A percentile compares a stretch with the other conserved stretches of the same genome.
Evolutionary conservation across 2,329 filamentous ascomycete species (phyloP).

Genomic region (Epichloe baconii): DNA sequence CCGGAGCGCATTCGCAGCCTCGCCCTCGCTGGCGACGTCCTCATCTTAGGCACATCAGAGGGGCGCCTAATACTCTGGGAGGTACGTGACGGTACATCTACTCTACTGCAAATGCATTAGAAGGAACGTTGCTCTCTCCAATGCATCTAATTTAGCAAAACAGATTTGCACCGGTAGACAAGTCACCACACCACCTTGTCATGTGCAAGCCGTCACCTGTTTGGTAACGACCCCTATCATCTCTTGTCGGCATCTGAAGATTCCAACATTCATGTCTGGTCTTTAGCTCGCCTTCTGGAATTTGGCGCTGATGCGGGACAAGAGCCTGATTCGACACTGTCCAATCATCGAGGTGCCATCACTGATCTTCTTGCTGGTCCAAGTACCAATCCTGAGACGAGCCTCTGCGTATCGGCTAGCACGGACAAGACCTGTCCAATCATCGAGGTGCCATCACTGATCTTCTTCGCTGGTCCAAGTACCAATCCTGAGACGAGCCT

Average conservation of each 20-base stretch:
- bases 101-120: slow-evolving; percentile 1
- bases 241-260: slow-evolving; percentile 71
- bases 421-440: slow-evolving; percentile 73
- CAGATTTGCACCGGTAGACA: slow-evolving; percentile 64
- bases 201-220: slow-evolving; percentile 69
- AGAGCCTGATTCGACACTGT: slow-evolving; percentile 65
- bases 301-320: slow-evolving; percentile 38
- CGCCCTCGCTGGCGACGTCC: slow-evolving; percentile 55
- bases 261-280: slow-evolving; percentile 88
- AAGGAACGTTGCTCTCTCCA: background rate
- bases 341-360: slow-evolving; percentile 63
- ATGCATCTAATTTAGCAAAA: slow-evolving; percentile 7
- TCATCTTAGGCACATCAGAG: slow-evolving; percentile 71
- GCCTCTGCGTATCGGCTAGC: slow-evolving; percentile 72
- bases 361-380: slow-evolving; percentile 52
- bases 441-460: slow-evolving; percentile 64
- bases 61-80: slow-evolving; percentile 89
- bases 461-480: slow-evolving; percentile 49
- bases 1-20: slow-evolving; percentile 74
- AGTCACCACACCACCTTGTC: slow-evolving; percentile 61
- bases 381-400: slow-evolving; percentile 53
- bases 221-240: slow-evolving; percentile 58
- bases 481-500: slow-evolving; percentile 59
- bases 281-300: slow-evolving; percentile 58
- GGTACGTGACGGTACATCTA: slow-evolving; percentile 35